Evolutionary conservation across 805 yeast genomes (phyloP), one percentile per base, ranked within the genome.

Genomic region (Zygoascus ofunaensis): DNA sequence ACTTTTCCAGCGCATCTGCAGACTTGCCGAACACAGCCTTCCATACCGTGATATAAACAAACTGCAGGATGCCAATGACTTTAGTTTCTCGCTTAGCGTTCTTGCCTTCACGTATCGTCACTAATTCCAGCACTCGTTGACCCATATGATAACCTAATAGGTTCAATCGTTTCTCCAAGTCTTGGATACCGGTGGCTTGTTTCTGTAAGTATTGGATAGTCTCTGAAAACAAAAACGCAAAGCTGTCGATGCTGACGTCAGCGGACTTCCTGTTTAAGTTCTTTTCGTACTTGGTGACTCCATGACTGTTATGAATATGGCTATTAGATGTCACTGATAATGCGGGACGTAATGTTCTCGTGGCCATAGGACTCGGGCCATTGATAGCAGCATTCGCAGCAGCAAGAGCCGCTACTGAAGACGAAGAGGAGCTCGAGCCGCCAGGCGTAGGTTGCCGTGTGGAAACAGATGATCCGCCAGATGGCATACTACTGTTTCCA

Each of bases 91-190:
- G 72, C 55, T 79, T 80, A 18, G 82, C 78, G 22, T 73, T 66
- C 53, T 70, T 70, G 28, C 87, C 85, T 44, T 80, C 87, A 46
- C 94, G 67, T 37, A 82, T 56, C 30, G 82, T 78, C 5, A 77
- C 68, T 49, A 87, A 66, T 57, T 87, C 95, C 28, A 85, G 62
- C 50, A 74, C 70, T 49, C 85, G 74, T 45, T 77, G 74, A 2
- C 95, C 95, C 34, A 87, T 74, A 34, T 78, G 77, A 58, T 85
- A 84, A 0, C 95, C 95, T 36, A 83, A 63, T 8, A 79, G 75
- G 58, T 82, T 85, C 41, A 86, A 69, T 43, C 80, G 60, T 7
- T 69, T 58, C 52, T 77, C 86, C 34, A 79, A 58, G 52, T 85
- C 89, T 46, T 76, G 79, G 23, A 86, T 71, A 4, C 58, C 57